Conservation (phyloP, 441 rosid genomes). For the Gossypium schwendimanii region DNA sequence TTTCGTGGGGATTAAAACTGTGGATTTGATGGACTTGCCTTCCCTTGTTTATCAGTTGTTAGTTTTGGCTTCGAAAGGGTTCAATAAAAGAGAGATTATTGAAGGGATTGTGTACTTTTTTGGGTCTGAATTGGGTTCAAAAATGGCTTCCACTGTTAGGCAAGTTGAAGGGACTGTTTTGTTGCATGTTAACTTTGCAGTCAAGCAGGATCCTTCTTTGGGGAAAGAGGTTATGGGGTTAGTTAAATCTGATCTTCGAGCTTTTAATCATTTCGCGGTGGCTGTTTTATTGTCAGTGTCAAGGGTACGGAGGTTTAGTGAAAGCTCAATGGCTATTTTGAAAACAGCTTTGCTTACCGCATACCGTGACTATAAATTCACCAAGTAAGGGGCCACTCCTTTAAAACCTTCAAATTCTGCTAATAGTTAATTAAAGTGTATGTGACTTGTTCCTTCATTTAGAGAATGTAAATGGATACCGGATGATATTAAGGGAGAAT, state of each 20-base stretch:
- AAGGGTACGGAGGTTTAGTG: constrained; percentile 57
- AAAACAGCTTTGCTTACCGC: constrained; percentile 53
- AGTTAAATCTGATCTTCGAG: constrained; percentile 44
- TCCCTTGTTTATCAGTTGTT: constrained; percentile 60
- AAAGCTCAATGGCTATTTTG: constrained; percentile 41
- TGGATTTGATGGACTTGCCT: constrained; percentile 73
- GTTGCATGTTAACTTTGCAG: constrained; percentile 81
- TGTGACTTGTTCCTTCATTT: constrained; percentile 12
- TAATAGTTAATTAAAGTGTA: constrained; percentile 7
- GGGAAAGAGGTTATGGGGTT: constrained; percentile 64
- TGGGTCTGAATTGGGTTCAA: constrained; percentile 41
- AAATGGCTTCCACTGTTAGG: constrained; percentile 42
- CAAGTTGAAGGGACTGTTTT: constrained; percentile 76
- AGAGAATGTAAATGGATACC: constrained; percentile 75
- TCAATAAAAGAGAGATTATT: constrained; percentile 58
- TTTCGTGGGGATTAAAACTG: constrained; percentile 46
- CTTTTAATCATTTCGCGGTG: constrained; percentile 58
- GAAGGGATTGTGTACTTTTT: constrained; percentile 61
- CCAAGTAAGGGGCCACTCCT: constrained; percentile 38
- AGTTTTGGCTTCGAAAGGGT: constrained; percentile 69
- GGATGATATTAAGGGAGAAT: constrained; percentile 45
- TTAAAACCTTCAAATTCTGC: constrained; percentile 1
- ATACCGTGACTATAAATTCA: constrained; percentile 46
- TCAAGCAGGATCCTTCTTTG: constrained; percentile 82
- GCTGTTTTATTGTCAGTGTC: constrained; percentile 68